Evolutionary conservation across 257 asterid species (phyloP), one percentile per base, ranked within the genome.

Genomic region (Schizonepeta tenuifolia): DNA sequence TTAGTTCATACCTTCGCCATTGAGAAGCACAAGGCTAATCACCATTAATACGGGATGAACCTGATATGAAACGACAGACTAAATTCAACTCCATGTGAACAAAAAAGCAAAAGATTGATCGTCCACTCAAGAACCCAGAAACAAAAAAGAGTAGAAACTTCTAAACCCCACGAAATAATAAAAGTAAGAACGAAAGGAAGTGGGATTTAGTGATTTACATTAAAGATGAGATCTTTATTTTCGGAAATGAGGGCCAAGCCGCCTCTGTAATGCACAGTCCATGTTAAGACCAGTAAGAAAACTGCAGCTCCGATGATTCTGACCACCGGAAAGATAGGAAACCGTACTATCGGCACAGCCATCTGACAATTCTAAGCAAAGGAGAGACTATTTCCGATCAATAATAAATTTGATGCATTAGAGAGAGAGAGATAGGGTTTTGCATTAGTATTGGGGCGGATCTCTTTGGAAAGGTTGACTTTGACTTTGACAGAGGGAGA

Each of bases 11-110:
- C 99, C 99, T 88, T 95, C 99, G 40, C 99, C 99, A 83, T 87
- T 90, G 46, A 95, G 82, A 78, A 92, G 84, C 72, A 95, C 85
- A 50, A 95, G 84, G 46, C 96, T 83, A 61, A 84, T 85, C 77
- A 90, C 96, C 97, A 90, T 92, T 66, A 95, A 73, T 36, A 95
- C 94, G 6, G 99, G 98, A 83, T 90, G 99, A 64, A 92, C 97
- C 99, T 92, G 90, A 70, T 75, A 82, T 75, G 15, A 40, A 60
- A 15, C 24, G 59, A 46, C 24, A 21, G 44, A 13, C 9, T 12
- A 59, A 12, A 70, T 20, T 26, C 51, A 60, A 54, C 26, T 15
- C 2, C 31, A 36, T 7, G 24, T 28, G 67, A 17, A 9, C 31
- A 49, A 7, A 6, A 46, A 2, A 18, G 43, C 28, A 28, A 6